Percentiles rank a stretch among this genome's conserved stretches.
Conservation (phyloP, 2,329 filamentous ascomycete species). For the Bipolaris cookei region DNA sequence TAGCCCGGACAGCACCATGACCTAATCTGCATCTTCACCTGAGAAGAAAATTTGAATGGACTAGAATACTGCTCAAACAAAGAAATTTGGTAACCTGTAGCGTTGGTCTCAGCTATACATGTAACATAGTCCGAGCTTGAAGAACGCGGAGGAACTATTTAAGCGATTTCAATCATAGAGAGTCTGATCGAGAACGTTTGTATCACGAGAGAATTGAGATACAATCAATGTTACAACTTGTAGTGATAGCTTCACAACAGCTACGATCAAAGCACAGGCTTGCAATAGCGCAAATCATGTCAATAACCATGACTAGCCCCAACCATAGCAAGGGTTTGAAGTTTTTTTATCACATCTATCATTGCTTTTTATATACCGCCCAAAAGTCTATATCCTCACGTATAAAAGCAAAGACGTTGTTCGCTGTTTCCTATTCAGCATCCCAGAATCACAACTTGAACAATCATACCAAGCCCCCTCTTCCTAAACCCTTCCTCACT, state of each 20-base stretch:
- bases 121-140: background rate
- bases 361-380: background rate
- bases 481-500: too few species aligned
- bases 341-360: background rate
- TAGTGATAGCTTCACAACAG: background rate
- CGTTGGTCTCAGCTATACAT: background rate
- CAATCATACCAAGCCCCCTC: background rate
- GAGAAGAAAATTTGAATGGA: background rate
- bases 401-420: background rate
- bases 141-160: background rate
- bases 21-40: background rate
- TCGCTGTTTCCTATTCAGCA: background rate
- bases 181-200: background rate
- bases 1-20: background rate
- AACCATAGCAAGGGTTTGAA: background rate
- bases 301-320: background rate
- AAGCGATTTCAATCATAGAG: background rate
- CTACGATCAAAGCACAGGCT: background rate
- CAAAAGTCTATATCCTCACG: background rate
- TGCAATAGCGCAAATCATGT: background rate
- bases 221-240: background rate
- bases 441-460: background rate
- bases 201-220: background rate
- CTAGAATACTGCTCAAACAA: background rate
- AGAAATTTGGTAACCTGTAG: background rate